Evolutionary conservation across 2,329 filamentous ascomycete species (phyloP), one percentile per base, ranked within the genome.

Genomic region (Venturia aucupariae): DNA sequence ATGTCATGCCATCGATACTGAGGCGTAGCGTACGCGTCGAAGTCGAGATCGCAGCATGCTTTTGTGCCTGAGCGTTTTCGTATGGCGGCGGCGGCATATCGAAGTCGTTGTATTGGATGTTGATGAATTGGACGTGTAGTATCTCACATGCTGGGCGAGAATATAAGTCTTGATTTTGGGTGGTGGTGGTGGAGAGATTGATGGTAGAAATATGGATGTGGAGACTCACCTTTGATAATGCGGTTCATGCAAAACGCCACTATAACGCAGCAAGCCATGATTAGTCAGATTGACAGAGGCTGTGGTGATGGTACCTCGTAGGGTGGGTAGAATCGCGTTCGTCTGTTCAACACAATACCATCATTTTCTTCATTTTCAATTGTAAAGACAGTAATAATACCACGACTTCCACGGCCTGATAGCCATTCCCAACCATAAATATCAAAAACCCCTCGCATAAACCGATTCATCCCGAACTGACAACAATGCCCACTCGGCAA

Each of bases 231-330:
- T 30, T 46, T 30, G 60, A 62, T 62, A 13, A 62, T 27, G 2
- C 39, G 42, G 22, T 44, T 48, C 39, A 62, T 48, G 39, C 39
- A 44, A 22, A 44, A 62, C 60, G 60, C 60, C 38, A 46, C 60
- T 44, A 61, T 11, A 32, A 42, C 22, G n/a, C 60, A 62, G 22
- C 60, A 48, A 62, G 60, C 60, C 60, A 62, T 48, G 60, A 39
- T 60, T 60, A 15, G 55, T 60, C 32, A 60, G 32, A 38, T 39
- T 41, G 13, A 5, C 7, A 41, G 38, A 11, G 38, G n/a, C n/a
- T n/a, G n/a, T n/a, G n/a, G n/a, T n/a, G n/a, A n/a, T n/a, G n/a
- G n/a, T n/a, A n/a, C n/a, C n/a, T n/a, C n/a, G n/a, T n/a, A n/a
- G n/a, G n/a, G n/a, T n/a, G n/a, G n/a, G n/a, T n/a, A n/a, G n/a